Conservation (phyloP, 2,329 filamentous ascomycete species). For the Colletotrichum sp. region DNA sequence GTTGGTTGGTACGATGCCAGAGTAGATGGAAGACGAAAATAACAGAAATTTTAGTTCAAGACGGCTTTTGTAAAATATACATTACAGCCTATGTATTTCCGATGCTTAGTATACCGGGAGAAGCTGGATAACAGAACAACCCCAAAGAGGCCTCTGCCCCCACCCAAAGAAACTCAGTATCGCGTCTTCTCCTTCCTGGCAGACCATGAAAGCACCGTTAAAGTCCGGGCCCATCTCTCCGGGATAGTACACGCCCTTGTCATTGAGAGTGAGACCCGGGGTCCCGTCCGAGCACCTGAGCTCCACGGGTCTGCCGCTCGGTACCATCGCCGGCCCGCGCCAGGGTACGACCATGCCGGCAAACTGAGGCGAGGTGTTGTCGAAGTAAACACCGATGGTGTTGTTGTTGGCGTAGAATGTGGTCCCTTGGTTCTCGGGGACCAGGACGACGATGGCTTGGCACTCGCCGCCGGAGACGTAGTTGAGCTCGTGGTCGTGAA, state of each 20-base stretch:
- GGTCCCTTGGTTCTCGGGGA: background rate
- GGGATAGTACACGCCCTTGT: background rate
- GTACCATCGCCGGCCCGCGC: background rate
- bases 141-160: background rate
- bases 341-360: background rate
- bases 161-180: background rate
- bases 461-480: background rate
- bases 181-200: background rate
- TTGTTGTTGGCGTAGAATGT: background rate
- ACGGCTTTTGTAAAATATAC: background rate
- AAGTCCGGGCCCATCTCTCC: background rate
- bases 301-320: background rate
- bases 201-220: background rate
- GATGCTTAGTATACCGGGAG: background rate
- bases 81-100: background rate
- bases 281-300: background rate
- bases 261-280: background rate
- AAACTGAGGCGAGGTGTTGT: background rate
- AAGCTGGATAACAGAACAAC: background rate
- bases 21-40: background rate
- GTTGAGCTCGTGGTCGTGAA: background rate
- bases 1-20: accelerated
- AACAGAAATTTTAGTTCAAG: background rate
- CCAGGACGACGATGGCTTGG: background rate
- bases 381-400: background rate